phyloP scores from a whole-genome alignment of 768 basidiomycete genomes.

The Boletellus ananas region DNA sequence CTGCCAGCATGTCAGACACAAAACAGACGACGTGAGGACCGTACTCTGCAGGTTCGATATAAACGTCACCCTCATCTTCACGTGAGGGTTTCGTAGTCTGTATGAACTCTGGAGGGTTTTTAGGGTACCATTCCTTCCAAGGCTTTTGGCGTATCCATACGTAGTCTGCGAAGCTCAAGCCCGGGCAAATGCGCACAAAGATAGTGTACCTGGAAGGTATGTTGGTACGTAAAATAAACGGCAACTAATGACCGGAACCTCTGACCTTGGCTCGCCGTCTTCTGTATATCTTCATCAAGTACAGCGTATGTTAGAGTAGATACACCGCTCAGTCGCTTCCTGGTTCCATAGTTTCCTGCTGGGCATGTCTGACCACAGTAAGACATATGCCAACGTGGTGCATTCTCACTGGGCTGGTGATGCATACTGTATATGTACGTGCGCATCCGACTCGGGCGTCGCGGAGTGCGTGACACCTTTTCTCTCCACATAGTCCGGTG shows the following conservation, averaged over 20 bases:
- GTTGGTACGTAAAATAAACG: background rate
- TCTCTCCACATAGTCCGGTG: too few relatives aligned
- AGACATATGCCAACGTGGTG: too few relatives aligned
- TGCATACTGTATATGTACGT: too few relatives aligned
- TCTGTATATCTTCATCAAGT: slow-evolving; percentile 62
- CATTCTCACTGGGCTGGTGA: too few relatives aligned
- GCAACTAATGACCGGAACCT: background rate
- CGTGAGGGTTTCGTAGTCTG: slow-evolving; percentile 54
- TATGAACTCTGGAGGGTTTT: slow-evolving; percentile 67
- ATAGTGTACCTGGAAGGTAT: background rate
- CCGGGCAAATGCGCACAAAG: too few relatives aligned
- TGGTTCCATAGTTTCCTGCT: slow-evolving; percentile 88
- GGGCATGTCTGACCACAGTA: too few relatives aligned
- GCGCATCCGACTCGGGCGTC: background rate
- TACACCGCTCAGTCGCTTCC: slow-evolving; percentile 82
- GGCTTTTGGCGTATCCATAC: slow-evolving; percentile 68
- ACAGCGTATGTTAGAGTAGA: slow-evolving; percentile 90
- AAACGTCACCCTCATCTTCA: slow-evolving; percentile 87
- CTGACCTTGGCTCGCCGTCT: slow-evolving; percentile 60
- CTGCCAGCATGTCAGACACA: slow-evolving; percentile 37
- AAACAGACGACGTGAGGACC: slow-evolving; percentile 10
- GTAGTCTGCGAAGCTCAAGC: too few relatives aligned
- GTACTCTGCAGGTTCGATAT: slow-evolving; percentile 86
- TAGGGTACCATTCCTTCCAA: slow-evolving; percentile 79
- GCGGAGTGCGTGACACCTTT: background rate